These are phyloP conservation scores for Lupinus albus DNA, from an alignment of 306 rosid genomes.

Conservation along the genomic window DNA sequence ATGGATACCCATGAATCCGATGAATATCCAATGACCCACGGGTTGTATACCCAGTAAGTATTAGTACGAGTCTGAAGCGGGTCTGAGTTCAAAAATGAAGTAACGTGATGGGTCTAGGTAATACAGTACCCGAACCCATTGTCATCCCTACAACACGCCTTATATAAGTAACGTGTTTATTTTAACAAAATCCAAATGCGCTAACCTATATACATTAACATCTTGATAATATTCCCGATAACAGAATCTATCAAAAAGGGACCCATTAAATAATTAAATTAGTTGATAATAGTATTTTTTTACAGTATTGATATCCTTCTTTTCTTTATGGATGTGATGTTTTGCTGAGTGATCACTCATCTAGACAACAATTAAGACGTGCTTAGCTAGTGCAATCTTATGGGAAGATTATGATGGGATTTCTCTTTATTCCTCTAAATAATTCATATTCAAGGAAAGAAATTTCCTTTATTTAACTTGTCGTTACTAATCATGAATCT, in stretches of 20 bases:
- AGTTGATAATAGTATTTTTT: slow-evolving; percentile 12
- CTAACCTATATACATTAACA: background rate
- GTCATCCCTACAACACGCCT: no score
- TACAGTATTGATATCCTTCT: slow-evolving; percentile 22
- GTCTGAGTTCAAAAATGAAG: no score
- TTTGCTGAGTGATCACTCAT: slow-evolving; percentile 15
- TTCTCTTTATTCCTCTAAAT: background rate
- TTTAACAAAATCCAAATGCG: slow-evolving; percentile 26
- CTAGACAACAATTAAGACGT: slow-evolving; percentile 31
- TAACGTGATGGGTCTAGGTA: no score
- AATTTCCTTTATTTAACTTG: slow-evolving; percentile 34
- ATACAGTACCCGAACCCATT: no score
- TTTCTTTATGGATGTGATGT: slow-evolving; percentile 32
- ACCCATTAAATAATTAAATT: slow-evolving; percentile 32
- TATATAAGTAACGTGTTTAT: background rate
- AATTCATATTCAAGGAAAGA: slow-evolving; percentile 18
- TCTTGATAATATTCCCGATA: slow-evolving; percentile 13
- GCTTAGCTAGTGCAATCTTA: slow-evolving; percentile 29
- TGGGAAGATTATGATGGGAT: slow-evolving; percentile 29
- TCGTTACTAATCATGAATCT: no score
- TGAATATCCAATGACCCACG: no score
- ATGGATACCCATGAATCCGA: no score
- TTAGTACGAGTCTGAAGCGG: no score
- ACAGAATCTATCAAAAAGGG: slow-evolving; percentile 18
- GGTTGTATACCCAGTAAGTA: no score